A percentile compares a stretch with the other conserved stretches of the same genome.
phyloP scores from a whole-genome alignment of 805 yeast species.

The Metschnikowia dekortorum region DNA sequence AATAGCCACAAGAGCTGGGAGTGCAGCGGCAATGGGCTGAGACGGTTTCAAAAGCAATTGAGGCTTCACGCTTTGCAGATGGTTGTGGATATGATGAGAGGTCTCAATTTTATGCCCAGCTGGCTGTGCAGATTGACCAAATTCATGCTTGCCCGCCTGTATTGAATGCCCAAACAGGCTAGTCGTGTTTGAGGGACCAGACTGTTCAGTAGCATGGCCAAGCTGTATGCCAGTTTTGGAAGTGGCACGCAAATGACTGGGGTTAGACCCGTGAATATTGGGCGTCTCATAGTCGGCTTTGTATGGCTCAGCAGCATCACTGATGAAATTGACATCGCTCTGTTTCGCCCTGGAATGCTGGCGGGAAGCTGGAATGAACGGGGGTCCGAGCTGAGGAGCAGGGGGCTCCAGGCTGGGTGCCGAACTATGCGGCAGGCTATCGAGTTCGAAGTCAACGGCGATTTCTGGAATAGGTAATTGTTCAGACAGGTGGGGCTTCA shows the following conservation, averaged over 20 bases:
- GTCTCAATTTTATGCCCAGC: too few species aligned
- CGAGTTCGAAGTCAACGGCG: too few species aligned
- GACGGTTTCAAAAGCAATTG: background rate
- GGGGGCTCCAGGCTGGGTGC: background rate
- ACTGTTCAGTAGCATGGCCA: background rate
- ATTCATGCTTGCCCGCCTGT: too few species aligned
- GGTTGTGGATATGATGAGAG: too few species aligned
- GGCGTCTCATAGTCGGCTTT: background rate
- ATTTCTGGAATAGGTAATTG: background rate
- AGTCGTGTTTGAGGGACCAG: too few species aligned
- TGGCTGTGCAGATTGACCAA: background rate
- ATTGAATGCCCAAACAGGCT: too few species aligned
- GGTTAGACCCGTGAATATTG: background rate
- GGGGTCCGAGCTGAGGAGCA: slow-evolving; percentile 1
- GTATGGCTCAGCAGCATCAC: background rate
- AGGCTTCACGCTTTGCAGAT: background rate
- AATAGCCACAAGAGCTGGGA: slow-evolving; percentile 32
- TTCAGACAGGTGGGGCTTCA: background rate
- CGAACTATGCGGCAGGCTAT: background rate
- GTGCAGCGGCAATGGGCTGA: slow-evolving; percentile 19
- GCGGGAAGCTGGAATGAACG: background rate
- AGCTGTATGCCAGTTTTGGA: background rate
- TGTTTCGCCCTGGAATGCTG: too few species aligned
- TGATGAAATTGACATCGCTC: background rate
- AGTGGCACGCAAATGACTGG: background rate